Evolutionary conservation across 345 rosid species (phyloP).

Genomic region (Lepidium didymum): DNA sequence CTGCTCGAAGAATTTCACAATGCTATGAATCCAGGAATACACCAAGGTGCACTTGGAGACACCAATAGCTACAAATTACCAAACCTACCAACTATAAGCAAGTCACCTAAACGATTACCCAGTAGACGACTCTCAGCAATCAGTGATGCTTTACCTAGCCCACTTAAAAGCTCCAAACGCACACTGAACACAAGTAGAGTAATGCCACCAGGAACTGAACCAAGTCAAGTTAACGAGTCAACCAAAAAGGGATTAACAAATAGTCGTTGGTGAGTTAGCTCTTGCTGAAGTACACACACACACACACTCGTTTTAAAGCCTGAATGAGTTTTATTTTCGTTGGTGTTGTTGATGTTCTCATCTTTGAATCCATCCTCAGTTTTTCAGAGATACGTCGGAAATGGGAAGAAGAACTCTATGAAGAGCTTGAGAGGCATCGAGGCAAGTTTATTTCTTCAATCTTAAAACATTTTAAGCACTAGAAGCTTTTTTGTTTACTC

Average conservation of each 20-base stretch:
- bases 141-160: constrained; percentile 40
- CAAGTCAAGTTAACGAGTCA: constrained; percentile 43
- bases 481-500: background rate
- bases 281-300: background rate
- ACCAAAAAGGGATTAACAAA: constrained; percentile 29
- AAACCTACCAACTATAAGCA: constrained; percentile 74
- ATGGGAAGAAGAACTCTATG: constrained; percentile 87
- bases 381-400: constrained; percentile 58
- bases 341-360: background rate
- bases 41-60: constrained; percentile 37
- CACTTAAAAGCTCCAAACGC: constrained; percentile 24
- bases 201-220: constrained; percentile 48
- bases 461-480: background rate
- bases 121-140: constrained; percentile 71
- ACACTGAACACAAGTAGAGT: constrained; percentile 32
- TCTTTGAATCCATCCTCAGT: constrained; percentile 32
- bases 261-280: constrained; percentile 46
- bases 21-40: constrained; percentile 47
- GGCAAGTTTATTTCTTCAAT: constrained; percentile 30
- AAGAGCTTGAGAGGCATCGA: constrained; percentile 71
- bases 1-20: constrained; percentile 79
- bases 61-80: constrained; percentile 37
- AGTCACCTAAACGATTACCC: constrained; percentile 60
- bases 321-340: background rate
- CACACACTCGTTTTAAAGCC: background rate